Base-by-base conservation (phyloP, 306 rosid species). In the Acacia crassicarpa region DNA sequence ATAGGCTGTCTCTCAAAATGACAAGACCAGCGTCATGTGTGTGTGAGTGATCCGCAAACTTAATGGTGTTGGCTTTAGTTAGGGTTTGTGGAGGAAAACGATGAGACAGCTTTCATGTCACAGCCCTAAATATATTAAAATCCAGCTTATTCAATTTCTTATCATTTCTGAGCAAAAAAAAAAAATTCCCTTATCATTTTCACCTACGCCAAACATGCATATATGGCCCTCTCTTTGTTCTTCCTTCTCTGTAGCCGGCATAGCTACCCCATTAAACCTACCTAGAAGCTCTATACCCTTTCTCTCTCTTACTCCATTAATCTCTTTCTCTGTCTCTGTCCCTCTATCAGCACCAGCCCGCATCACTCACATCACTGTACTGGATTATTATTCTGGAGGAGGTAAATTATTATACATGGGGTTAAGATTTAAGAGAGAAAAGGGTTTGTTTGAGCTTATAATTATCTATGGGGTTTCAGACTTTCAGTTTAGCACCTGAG, bases 1-100 rank as follows among this genome's bases (percentile, higher is more conserved):
- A 79, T 68, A 83, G 92, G 90, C 87, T 87, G 96, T 90, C 91
- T 78, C 85, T 85, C 83, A 82, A 83, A 91, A 84, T 80, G 94
- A 90, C 94, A 90, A 88, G 91, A 87, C 87, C 27, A 86, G 91
- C 68, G 86, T 85, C 76, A 89, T 88, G 90, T 32, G 67, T 11
- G 67, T 30, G 32, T 30, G 4, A 61, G 67, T 86, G 91, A 86
- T 78, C 86, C 72, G 27, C 12, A 48, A 14, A 1, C 5, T 44
- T 44, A 38, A 38, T 6, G 41, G 41, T 38, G 41, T 38, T 38
- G 8, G 41, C 41, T 14, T 11, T 30, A 63, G 69, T 63, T 63
- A 27, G 69, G n/a, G 41, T 63, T 63, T 14, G 38, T 32, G 41
- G 20, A 15, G 41, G 41, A 8, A 15, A 70, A 83, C 79, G 8